Base-by-base conservation (phyloP, 306 rosid species). In the Crotalaria pallida region DNA sequence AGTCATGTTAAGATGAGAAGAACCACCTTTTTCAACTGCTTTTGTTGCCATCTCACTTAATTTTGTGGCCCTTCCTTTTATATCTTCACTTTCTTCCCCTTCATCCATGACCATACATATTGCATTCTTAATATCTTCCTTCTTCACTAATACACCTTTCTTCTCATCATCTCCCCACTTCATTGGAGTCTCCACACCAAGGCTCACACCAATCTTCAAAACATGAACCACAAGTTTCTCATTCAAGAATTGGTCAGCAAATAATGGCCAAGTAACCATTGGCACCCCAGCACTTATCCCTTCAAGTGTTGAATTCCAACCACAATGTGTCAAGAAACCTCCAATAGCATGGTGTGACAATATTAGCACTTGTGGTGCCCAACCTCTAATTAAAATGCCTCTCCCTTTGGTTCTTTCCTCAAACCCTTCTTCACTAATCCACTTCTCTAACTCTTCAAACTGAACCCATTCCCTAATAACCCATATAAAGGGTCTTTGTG, bases 351-450 rank as follows among this genome's bases (percentile, higher is more conserved):
- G 57, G 45, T 91, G 96, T 12, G 91, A 84, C 15, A 91, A 8
- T 31, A 91, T 85, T 4, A 81, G 24, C 0, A 85, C 47, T 18
- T 86, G 97, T 1, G 96, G 96, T 10, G 96, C 96, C 97, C 97
- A 88, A 3, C 91, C 97, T 11, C 77, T 3, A 16, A 88, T 81
- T 64, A 91, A 1, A 13, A 88, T 69, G 4, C 92, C 79, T 72
- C 81, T 81, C 31, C 63, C 89, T 6, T 47, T 74, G 1, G 40
- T 72, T 61, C 96, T 88, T 34, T 83, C 88, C 59, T 85, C 85
- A 7, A 71, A 85, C 0, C 74, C 65, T 22, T 75, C 72, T 19
- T 78, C 88, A 1, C 1, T 1, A 0, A 89, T 34, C 93, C 88
- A 87, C 1, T 78, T 79, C 17, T 78, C 83, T 16, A 91, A 15